These are phyloP conservation scores for Cucurbita ficifolia DNA, from an alignment of 306 rosid genomes.

Conservation along the genomic window DNA sequence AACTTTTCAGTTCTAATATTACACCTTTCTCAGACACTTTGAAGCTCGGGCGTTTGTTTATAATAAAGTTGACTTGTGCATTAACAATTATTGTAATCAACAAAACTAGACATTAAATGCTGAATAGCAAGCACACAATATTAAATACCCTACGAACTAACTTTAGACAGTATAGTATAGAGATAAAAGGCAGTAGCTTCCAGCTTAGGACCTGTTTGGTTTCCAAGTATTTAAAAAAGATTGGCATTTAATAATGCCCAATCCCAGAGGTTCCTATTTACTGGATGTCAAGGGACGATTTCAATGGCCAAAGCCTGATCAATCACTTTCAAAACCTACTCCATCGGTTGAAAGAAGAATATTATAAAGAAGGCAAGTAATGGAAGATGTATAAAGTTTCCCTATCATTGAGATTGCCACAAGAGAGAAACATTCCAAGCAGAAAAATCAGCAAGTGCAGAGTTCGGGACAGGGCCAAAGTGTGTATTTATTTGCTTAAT, in stretches of 20 bases:
- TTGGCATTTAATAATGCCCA: neutral
- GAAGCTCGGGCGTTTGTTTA: neutral
- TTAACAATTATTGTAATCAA: neutral
- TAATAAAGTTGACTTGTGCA: neutral
- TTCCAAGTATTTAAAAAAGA: too few relatives aligned
- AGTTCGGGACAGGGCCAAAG: neutral
- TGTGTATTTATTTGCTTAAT: neutral
- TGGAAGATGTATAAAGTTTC: neutral
- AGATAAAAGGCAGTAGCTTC: neutral
- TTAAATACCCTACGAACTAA: neutral
- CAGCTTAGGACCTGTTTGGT: too few relatives aligned
- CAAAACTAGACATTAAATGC: neutral
- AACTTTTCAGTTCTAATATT: neutral
- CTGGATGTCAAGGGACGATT: neutral
- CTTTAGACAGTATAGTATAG: neutral
- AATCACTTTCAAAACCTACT: neutral
- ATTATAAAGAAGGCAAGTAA: neutral
- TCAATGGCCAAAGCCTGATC: neutral
- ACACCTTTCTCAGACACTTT: neutral
- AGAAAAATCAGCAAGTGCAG: neutral
- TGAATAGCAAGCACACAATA: neutral
- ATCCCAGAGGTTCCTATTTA: neutral
- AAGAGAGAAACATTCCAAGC: neutral
- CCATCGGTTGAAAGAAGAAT: neutral
- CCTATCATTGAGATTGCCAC: neutral